Evolutionary conservation across 177 flowering plant species (phyloP).

Genomic region (Tripterygium wilfordii): DNA sequence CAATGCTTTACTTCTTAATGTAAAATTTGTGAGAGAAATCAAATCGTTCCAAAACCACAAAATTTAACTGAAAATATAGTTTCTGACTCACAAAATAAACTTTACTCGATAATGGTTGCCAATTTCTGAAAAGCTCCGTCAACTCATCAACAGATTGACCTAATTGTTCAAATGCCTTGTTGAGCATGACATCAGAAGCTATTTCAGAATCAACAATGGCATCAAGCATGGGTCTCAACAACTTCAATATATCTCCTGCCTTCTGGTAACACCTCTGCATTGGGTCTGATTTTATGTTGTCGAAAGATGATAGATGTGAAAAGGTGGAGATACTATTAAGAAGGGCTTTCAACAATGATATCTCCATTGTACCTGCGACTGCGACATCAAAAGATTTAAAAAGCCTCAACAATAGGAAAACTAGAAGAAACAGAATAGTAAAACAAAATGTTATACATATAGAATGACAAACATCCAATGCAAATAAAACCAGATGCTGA

Average conservation of each 20-base stretch:
- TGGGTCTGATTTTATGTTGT: conserved; percentile 43
- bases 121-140: conserved; percentile 53
- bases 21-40: too few relatives aligned
- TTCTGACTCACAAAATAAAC: conserved; percentile 67
- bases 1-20: too few relatives aligned
- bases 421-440: background rate
- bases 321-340: conserved; percentile 54
- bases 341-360: conserved; percentile 59
- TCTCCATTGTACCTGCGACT: conserved; percentile 88
- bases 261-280: conserved; percentile 48
- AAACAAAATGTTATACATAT: background rate
- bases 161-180: conserved; percentile 48
- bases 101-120: conserved; percentile 78
- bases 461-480: background rate
- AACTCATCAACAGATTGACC: conserved; percentile 51
- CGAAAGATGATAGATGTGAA: conserved; percentile 37
- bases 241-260: conserved; percentile 62
- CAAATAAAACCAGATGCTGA: background rate
- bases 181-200: conserved; percentile 45
- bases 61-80: too few relatives aligned
- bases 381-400: conserved; percentile 16
- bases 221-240: conserved; percentile 67
- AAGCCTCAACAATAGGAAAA: too few relatives aligned
- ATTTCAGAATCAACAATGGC: conserved; percentile 46
- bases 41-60: background rate